Evolutionary conservation across 169 alveolate species (phyloP), one percentile per base, ranked within the genome.

Genomic region (Babesia ovata): DNA sequence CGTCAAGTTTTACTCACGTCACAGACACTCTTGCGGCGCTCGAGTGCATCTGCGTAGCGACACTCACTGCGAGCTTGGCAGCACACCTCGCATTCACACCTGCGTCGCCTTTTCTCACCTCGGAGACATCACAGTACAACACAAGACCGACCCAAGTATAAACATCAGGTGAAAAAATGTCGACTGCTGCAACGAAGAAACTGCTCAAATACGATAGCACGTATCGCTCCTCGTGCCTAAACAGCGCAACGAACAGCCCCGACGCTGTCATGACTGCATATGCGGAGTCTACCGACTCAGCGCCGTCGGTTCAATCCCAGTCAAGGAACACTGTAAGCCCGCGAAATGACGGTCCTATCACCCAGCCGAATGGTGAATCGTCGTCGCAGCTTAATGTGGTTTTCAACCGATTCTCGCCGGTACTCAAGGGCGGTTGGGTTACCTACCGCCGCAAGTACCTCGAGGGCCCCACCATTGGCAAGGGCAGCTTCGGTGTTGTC

Each of bases 401-500:
- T 17, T 75, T 75, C 70, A 75, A 75, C 58, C 0, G 84, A 14
- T 75, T 75, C 56, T 57, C 83, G 33, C 79, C 83, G 33, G 88
- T 81, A 2, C 42, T 81, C n/a, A 81, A 81, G 78, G 88, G 88
- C 11, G 75, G 75, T 3, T 81, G 79, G 70, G 69, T 49, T 17
- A 71, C 83, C n/a, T 81, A 72, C 66, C 26, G 85, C 52, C 53
- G 79, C 19, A 81, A 81, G 78, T 81, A 81, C 66, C 48, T 81
- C 79, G 88, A 81, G 33, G 88, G 88, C n/a, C 88, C 88, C 24
- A 52, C 72, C 28, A 76, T 81, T 49, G 88, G 88, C 28, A 29
- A 76, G 33, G 88, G 88, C 13, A 71, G 84, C 65, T 81, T 81
- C 67, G 88, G 88, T 8, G 88, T 81, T 19, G 88, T 81, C 48